Evolutionary conservation across 768 basidiomycete species (phyloP).

Genomic region (Antrodiella citrinella): DNA sequence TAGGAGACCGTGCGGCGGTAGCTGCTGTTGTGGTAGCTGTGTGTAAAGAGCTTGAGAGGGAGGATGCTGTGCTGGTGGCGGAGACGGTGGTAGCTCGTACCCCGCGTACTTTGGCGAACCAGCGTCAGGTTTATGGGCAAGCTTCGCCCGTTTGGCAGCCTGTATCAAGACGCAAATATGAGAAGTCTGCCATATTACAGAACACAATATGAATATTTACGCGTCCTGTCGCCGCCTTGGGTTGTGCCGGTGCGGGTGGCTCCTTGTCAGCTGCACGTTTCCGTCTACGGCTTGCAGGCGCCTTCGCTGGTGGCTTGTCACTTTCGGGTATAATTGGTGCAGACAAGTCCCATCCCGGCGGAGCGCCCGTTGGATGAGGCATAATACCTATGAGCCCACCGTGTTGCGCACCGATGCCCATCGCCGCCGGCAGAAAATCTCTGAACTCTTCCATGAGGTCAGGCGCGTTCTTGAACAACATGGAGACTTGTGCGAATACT

Average conservation of each 20-base stretch:
- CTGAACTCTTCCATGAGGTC: slow-evolving; percentile 78
- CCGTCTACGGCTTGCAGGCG: slow-evolving; percentile 41
- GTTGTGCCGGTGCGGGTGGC: slow-evolving; percentile 38
- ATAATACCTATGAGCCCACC: slow-evolving; percentile 39
- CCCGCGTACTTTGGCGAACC: slow-evolving; percentile 38
- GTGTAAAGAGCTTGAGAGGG: slow-evolving; percentile 8
- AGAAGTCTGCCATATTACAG: no score
- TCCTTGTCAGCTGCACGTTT: slow-evolving; percentile 66
- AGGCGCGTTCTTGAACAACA: slow-evolving; percentile 73
- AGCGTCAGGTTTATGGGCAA: slow-evolving; percentile 50
- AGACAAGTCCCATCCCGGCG: slow-evolving; percentile 8
- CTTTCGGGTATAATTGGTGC: slow-evolving; percentile 15
- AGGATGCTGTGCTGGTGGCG: slow-evolving; percentile 20
- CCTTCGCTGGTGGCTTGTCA: slow-evolving; percentile 18
- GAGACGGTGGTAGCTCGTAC: slow-evolving; percentile 33
- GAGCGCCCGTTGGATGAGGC: slow-evolving; percentile 36
- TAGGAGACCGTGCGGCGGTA: no score
- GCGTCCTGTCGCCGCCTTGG: slow-evolving; percentile 40
- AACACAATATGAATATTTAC: slow-evolving; percentile 25
- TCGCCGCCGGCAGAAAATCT: slow-evolving; percentile 66
- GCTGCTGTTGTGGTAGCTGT: no score
- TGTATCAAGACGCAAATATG: slow-evolving; percentile 18
- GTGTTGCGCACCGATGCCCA: slow-evolving; percentile 33
- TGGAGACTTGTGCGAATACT: slow-evolving; percentile 74
- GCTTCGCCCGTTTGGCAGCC: slow-evolving; percentile 55